Conservation (phyloP, 257 asterid species). For the Verbena officinalis region DNA sequence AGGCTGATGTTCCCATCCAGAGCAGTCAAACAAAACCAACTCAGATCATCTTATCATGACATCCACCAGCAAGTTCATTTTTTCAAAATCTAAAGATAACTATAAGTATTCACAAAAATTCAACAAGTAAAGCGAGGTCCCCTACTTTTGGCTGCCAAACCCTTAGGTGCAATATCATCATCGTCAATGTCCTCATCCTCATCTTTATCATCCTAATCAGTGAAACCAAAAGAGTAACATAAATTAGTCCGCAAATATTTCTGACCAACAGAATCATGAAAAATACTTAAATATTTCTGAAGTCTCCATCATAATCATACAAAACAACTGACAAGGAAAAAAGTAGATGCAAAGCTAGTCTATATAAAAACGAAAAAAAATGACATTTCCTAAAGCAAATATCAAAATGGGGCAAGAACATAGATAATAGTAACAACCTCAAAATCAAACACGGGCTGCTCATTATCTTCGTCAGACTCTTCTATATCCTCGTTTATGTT, state of each 20-base stretch:
- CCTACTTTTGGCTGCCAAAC: conserved; percentile 80
- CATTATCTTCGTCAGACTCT: conserved; percentile 81
- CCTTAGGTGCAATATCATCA: conserved; percentile 58
- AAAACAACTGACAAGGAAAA: conserved; percentile 9
- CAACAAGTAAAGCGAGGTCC: conserved; percentile 18
- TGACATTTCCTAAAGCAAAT: too few relatives aligned
- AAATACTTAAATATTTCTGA: not conserved
- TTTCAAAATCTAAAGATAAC: not conserved
- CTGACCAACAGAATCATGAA: conserved; percentile 6
- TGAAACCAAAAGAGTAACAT: conserved; percentile 1
- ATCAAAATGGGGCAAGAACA: not conserved
- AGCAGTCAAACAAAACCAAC: not conserved
- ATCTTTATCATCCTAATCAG: conserved; percentile 49
- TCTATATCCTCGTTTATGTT: conserved; percentile 55
- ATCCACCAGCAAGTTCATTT: not conserved
- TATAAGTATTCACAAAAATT: conserved; percentile 6
- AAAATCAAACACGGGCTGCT: conserved; percentile 71
- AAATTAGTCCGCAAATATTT: conserved; percentile 7
- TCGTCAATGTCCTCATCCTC: conserved; percentile 43
- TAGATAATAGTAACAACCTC: conserved; percentile 51
- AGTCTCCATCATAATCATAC: conserved; percentile 13
- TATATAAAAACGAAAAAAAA: too few relatives aligned
- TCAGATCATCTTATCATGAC: conserved; percentile 6
- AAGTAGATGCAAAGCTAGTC: not conserved
- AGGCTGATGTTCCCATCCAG: not conserved